Evolutionary conservation across 129 eudicot genomes (phyloP), one percentile per base, ranked within the genome.

Genomic region (Silybum marianum): DNA sequence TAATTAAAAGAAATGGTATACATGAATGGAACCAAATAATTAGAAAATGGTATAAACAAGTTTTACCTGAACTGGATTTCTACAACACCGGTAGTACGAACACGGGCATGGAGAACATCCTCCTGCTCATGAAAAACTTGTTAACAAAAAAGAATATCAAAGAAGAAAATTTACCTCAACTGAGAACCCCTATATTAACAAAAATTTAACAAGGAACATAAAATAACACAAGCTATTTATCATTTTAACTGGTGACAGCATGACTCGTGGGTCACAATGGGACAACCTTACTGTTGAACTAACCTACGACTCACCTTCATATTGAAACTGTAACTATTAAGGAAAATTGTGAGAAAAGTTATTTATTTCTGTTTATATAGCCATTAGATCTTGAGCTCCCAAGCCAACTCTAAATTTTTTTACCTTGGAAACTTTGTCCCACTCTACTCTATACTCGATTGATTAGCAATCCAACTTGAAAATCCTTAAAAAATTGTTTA

Each of bases 41-140:
- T 71, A 58, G 72, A 25, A 24, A 46, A 24, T 19, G 14, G 25
- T n/a, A 39, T 54, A 36, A 73, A 58, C 42, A 71, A 72, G 14
- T 42, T 73, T 73, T 85, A 92, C 99, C 99, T 92, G 95, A 95
- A 95, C 73, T 95, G 99, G 79, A 92, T 95, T 91, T 95, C 99
- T 28, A 95, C 99, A 54, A 95, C 99, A 71, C 99, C 98, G 32
- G 97, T 92, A 65, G 99, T 95, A 66, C 97, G 98, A 83, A 95
- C 93, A 73, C 99, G 92, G 16, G 99, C 99, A 87, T 89, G 86
- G 40, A 95, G 99, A 88, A 95, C 97, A 91, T 95, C 99, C 80
- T 95, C 99, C 99, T 95, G 92, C 74, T 78, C 79, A 83, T 63
- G 48, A 40, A 42, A 72, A 77, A 65, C 22, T 68, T 54, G 24